phyloP scores from a whole-genome alignment of 371 early-diverging fungal species.

The Apophysomyces trapeziformis region DNA sequence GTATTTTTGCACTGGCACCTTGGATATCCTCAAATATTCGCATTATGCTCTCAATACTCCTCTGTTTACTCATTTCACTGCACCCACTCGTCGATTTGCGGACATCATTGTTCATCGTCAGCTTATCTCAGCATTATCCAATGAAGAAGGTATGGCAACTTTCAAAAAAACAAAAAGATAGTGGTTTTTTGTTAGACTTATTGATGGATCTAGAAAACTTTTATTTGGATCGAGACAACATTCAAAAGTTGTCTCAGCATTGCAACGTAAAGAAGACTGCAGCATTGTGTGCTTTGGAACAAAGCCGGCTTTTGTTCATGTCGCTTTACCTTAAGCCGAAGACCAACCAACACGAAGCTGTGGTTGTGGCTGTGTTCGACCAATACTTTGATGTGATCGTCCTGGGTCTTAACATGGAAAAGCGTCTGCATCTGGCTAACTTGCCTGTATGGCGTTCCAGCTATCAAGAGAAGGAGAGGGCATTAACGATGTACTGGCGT shows the following conservation, averaged over 20 bases:
- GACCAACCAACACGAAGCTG: conserved; percentile 35
- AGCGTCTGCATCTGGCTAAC: conserved; percentile 50
- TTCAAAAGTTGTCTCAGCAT: conserved; percentile 63
- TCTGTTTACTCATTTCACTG: conserved; percentile 90
- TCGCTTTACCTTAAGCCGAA: conserved; percentile 55
- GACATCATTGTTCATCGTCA: conserved; percentile 96
- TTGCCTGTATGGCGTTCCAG: conserved; percentile 47
- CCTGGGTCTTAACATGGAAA: conserved; percentile 64
- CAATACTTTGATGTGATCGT: conserved; percentile 66
- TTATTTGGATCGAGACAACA: conserved; percentile 53
- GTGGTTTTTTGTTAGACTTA: neutral
- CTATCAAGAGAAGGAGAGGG: conserved; percentile 37
- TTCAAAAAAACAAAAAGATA: neutral
- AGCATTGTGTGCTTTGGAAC: conserved; percentile 73
- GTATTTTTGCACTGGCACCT: conserved; percentile 85
- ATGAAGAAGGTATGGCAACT: conserved; percentile 18
- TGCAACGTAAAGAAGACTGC: conserved; percentile 82
- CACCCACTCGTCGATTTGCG: conserved; percentile 94
- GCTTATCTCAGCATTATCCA: conserved; percentile 40
- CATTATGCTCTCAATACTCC: conserved; percentile 82
- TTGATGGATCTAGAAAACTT: conserved; percentile 42
- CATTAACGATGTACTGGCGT: conserved; percentile 61
- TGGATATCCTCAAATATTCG: conserved; percentile 63
- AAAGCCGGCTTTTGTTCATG: conserved; percentile 68
- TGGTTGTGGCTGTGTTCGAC: conserved; percentile 50